Base-by-base conservation (phyloP, 306 rosid genomes). In the Acacia melanoxylon region DNA sequence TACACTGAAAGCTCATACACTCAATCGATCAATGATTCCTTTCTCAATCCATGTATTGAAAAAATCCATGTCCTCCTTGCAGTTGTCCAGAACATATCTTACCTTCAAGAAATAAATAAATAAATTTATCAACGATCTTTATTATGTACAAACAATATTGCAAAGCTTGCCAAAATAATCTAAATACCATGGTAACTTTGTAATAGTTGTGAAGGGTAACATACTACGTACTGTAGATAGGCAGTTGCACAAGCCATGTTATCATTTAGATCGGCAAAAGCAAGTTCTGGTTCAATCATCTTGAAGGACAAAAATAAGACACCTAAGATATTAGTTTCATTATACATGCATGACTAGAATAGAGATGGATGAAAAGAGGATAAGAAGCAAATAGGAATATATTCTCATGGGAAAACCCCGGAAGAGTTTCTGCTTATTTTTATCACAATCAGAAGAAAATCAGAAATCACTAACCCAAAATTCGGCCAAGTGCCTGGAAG, bases 221-320 rank as follows among this genome's bases (percentile, higher is more conserved):
- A 76, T 95, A 95, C 99, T 87, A 95, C 98, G 12, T 88, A 95
- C 92, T 93, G 98, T 84, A 93, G 97, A 93, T 93, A 95, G 84
- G 99, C 94, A 89, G 98, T 88, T 81, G 98, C 99, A 85, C 98
- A 95, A 79, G 98, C 94, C 98, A 93, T 93, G 90, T 95, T 98
- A 69, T 95, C 99, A 71, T 92, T 79, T 67, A 95, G 93, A 87
- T 95, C 98, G 82, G 99, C 98, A 86, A 95, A 95, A 68, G 99
- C 97, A 83, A 95, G 98, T 89, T 95, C 99, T 0, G 99, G 97
- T 71, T 95, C 98, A 86, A 95, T 93, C 99, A 95, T 95, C 99
- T 95, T 80, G 72, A 84, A 78, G 72, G 81, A 37, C 27, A 78
- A 83, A 41, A 13, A 79, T 24, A 67, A 81, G 78, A 83, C 45